phyloP scores from a whole-genome alignment of 257 asterid species.

The Eustoma russellianum region DNA sequence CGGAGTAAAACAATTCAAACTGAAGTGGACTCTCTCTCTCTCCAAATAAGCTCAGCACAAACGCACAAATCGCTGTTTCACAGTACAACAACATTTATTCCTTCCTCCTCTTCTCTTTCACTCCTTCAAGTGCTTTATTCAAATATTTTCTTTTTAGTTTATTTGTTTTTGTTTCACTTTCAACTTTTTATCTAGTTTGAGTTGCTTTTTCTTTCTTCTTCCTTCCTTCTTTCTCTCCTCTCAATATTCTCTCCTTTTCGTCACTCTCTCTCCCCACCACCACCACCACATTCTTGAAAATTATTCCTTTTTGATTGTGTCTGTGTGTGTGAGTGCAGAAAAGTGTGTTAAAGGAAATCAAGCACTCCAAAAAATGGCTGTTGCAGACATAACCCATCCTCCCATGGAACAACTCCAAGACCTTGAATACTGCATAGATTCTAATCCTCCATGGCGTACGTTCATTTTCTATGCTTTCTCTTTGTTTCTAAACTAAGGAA shows the following conservation, averaged over 20 bases:
- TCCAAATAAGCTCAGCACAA: too few relatives aligned
- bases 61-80: too few relatives aligned
- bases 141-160: not conserved
- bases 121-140: constrained; percentile 2
- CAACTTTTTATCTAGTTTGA: constrained; percentile 17
- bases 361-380: constrained; percentile 28
- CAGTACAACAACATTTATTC: constrained; percentile 15
- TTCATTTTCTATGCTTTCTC: constrained; percentile 1
- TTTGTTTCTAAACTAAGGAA: constrained; percentile 3
- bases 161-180: constrained; percentile 6
- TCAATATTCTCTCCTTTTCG: constrained; percentile 7
- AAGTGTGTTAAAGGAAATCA: constrained; percentile 1
- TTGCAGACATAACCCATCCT: constrained; percentile 58
- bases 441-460: constrained; percentile 94
- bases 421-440: constrained; percentile 96
- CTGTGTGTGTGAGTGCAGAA: constrained; percentile 6
- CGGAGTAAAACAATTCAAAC: too few relatives aligned
- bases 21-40: too few relatives aligned
- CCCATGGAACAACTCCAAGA: constrained; percentile 97
- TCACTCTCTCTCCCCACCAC: not conserved
- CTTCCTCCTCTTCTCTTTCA: constrained; percentile 9
- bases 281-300: not conserved
- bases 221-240: not conserved
- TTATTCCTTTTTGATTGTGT: constrained; percentile 12
- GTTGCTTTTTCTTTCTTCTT: constrained; percentile 13